Percentiles rank a stretch among this genome's conserved stretches.
Conservation (phyloP, 2,329 filamentous ascomycete species). For the Botrytis porri region DNA sequence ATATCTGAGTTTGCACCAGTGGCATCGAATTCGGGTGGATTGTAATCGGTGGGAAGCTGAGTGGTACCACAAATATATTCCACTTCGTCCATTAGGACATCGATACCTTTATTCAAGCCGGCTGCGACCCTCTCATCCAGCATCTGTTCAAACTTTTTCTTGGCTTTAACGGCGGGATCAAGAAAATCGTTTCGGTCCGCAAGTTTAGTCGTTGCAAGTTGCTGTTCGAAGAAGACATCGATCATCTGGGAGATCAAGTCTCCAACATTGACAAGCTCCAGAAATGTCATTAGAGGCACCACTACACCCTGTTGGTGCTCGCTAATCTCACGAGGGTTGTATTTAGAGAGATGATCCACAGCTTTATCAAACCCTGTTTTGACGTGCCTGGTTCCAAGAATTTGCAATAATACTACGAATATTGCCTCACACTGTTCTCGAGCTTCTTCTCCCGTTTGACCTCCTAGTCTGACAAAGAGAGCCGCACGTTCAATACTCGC, state of each 20-base stretch:
- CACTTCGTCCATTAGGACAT: constrained; percentile 97
- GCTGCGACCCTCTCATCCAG: constrained; percentile 94
- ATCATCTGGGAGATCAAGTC: constrained; percentile 99
- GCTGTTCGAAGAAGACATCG: constrained; percentile 97
- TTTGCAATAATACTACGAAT: constrained; percentile 79
- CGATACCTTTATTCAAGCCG: constrained; percentile 94
- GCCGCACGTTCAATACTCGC: constrained; percentile 80
- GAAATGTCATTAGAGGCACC: constrained; percentile 88
- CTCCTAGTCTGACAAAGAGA: constrained; percentile 76
- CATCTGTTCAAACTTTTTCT: constrained; percentile 99
- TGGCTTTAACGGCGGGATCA: constrained; percentile 85
- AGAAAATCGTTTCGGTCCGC: constrained; percentile 93
- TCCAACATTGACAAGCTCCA: constrained; percentile 96
- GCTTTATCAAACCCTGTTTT: constrained; percentile 93
- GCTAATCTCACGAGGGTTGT: constrained; percentile 81
- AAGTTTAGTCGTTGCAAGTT: constrained; percentile 77
- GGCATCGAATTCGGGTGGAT: constrained; percentile 52
- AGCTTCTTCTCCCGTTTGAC: constrained; percentile 76
- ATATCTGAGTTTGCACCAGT: constrained; percentile 37
- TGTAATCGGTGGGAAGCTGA: constrained; percentile 85
- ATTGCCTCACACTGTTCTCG: constrained; percentile 86
- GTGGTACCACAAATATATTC: constrained; percentile 91
- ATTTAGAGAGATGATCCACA: constrained; percentile 83
- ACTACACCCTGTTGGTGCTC: constrained; percentile 73
- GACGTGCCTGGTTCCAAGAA: constrained; percentile 82